phyloP scores from a whole-genome alignment of 2,329 filamentous ascomycete species.

The Trichophaea hybrida region DNA sequence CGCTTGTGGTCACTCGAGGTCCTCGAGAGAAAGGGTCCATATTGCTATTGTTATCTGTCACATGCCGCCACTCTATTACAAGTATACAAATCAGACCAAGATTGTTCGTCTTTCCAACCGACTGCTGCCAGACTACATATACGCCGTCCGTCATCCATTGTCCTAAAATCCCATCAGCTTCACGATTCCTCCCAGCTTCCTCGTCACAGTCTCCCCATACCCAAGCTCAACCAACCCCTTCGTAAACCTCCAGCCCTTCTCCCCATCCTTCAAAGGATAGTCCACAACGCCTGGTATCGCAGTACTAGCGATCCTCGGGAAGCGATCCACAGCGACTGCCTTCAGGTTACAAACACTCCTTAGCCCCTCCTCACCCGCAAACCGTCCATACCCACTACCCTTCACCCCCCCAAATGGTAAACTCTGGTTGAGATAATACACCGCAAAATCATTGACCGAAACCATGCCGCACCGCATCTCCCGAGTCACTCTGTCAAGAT shows the following conservation, averaged over 20 bases:
- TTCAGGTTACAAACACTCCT: slow-evolving; percentile 77
- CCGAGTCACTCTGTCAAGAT: slow-evolving; percentile 49
- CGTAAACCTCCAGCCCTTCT: slow-evolving; percentile 50
- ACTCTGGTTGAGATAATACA: slow-evolving; percentile 73
- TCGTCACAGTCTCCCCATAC: not conserved
- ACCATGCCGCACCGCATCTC: slow-evolving; percentile 77
- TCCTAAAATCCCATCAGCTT: slow-evolving; percentile 1
- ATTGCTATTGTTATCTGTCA: no score
- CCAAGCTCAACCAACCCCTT: slow-evolving; percentile 27
- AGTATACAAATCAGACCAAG: no score
- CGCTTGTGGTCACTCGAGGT: no score
- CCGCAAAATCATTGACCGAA: slow-evolving; percentile 86
- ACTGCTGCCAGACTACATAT: no score
- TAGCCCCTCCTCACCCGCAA: slow-evolving; percentile 80
- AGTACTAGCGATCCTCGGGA: slow-evolving; percentile 50
- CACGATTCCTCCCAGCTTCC: not conserved
- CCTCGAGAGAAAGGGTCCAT: no score
- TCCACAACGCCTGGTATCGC: slow-evolving; percentile 64
- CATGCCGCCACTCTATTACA: no score
- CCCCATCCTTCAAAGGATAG: slow-evolving; percentile 60
- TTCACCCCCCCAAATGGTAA: slow-evolving; percentile 85
- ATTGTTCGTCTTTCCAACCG: no score
- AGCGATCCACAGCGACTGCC: slow-evolving; percentile 64
- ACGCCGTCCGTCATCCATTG: no score
- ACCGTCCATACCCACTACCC: slow-evolving; percentile 82